These are phyloP conservation scores for Zarea fungicola DNA, from an alignment of 2,329 filamentous ascomycete genomes.

Conservation along the genomic window DNA sequence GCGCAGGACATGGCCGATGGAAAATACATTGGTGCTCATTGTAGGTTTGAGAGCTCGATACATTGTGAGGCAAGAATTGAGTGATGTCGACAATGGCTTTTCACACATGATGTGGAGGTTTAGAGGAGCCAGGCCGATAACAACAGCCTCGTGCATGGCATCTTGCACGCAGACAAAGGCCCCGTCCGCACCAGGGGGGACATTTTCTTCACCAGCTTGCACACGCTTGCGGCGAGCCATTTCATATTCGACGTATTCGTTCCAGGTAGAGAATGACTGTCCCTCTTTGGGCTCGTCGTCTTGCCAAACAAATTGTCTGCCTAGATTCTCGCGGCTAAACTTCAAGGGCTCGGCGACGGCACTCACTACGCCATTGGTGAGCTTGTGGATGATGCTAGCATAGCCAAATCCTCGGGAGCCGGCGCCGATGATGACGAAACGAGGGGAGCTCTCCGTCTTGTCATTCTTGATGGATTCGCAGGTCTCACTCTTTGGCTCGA, in stretches of 20 bases:
- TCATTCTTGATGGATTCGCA: constrained; percentile 1
- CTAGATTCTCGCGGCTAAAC: constrained; percentile 71
- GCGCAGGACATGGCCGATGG: constrained; percentile 87
- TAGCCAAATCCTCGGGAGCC: constrained; percentile 75
- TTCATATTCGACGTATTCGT: constrained; percentile 72
- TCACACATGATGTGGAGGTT: constrained; percentile 86
- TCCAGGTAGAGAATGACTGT: constrained; percentile 70
- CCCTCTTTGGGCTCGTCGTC: constrained; percentile 45
- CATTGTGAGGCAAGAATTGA: constrained; percentile 74
- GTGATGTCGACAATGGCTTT: constrained; percentile 80
- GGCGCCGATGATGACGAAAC: constrained; percentile 76
- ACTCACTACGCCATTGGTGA: constrained; percentile 62
- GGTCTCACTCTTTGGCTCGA: neutral
- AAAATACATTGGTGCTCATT: constrained; percentile 56
- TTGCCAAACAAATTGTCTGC: constrained; percentile 68
- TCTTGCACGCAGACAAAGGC: constrained; percentile 69
- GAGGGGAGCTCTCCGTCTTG: constrained; percentile 44
- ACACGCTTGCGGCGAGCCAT: constrained; percentile 50
- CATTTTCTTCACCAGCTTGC: constrained; percentile 40
- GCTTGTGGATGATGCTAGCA: constrained; percentile 59
- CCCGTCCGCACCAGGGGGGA: constrained; percentile 54
- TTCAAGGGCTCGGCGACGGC: constrained; percentile 76
- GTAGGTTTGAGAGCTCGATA: constrained; percentile 49
- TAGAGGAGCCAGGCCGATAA: constrained; percentile 65
- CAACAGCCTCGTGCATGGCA: constrained; percentile 78